These are phyloP conservation scores for Gossypium raimondii DNA, from an alignment of 345 rosid species.

Conservation along the genomic window DNA sequence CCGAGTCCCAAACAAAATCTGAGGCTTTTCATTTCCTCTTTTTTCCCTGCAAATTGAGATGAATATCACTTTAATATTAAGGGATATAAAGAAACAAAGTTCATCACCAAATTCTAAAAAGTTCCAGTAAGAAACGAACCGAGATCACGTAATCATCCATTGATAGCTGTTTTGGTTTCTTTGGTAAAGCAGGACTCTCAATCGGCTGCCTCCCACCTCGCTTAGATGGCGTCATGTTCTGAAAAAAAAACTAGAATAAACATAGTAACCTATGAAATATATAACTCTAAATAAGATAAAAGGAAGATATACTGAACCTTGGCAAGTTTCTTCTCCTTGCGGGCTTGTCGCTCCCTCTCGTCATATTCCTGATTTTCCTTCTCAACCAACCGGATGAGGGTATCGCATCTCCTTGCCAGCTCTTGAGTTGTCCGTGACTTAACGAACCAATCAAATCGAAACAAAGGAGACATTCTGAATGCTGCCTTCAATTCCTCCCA, in stretches of 20 bases:
- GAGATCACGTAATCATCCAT: constrained; percentile 75
- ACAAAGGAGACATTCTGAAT: constrained; percentile 73
- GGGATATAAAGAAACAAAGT: neutral
- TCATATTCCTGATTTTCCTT: constrained; percentile 97
- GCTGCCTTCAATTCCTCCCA: constrained; percentile 97
- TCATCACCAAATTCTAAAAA: neutral
- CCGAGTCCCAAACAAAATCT: neutral
- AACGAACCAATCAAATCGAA: constrained; percentile 96
- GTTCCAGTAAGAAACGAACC: constrained; percentile 26
- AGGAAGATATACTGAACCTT: constrained; percentile 43
- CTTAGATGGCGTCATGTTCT: constrained; percentile 75
- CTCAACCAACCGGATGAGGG: constrained; percentile 88
- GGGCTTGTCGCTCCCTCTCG: constrained; percentile 95
- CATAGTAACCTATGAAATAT: neutral
- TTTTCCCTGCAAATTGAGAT: constrained; percentile 47
- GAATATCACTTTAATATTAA: neutral
- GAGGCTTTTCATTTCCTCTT: constrained; percentile 48
- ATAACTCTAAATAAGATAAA: neutral
- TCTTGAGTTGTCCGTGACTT: constrained; percentile 94
- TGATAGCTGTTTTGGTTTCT: constrained; percentile 79
- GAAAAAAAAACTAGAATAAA: constrained; percentile 7
- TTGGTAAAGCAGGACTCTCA: constrained; percentile 55
- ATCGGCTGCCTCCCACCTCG: constrained; percentile 59
- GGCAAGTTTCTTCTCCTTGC: constrained; percentile 95
- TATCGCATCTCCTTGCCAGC: constrained; percentile 95